A percentile compares a stretch with the other conserved stretches of the same genome.
Evolutionary conservation across 2,329 filamentous ascomycete species (phyloP).

Genomic region (Teratosphaeria zuluensis): DNA sequence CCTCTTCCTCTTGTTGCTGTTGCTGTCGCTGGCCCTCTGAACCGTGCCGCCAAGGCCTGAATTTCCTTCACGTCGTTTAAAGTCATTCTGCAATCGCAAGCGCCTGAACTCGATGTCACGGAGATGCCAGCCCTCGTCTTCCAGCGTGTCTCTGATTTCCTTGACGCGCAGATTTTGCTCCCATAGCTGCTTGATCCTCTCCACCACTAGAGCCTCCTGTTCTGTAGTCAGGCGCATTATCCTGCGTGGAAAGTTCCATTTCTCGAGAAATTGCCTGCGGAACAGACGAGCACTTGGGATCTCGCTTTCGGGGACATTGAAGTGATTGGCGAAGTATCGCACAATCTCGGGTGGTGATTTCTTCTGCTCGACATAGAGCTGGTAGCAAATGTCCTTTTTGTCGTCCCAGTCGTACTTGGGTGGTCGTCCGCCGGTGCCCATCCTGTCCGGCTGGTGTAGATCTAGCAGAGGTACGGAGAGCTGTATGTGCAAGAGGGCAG

Average conservation of each 20-base stretch:
- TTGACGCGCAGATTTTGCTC: slow-evolving; percentile 61
- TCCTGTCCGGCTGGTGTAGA: background rate
- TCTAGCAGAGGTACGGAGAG: no score
- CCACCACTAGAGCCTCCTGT: slow-evolving; percentile 57
- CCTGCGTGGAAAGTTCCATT: slow-evolving; percentile 60
- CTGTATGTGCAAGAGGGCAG: background rate
- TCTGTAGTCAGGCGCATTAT: slow-evolving; percentile 63
- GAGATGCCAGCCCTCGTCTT: slow-evolving; percentile 63
- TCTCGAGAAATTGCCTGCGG: slow-evolving; percentile 24
- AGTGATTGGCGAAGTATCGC: slow-evolving; percentile 47
- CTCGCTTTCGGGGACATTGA: slow-evolving; percentile 39
- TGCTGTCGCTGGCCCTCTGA: background rate
- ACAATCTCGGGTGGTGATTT: slow-evolving; percentile 66
- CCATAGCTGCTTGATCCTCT: slow-evolving; percentile 68
- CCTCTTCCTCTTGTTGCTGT: slow-evolving; percentile 1
- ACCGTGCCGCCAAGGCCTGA: background rate
- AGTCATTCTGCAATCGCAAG: slow-evolving; percentile 55
- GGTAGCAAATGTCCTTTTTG: slow-evolving; percentile 55
- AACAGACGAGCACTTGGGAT: slow-evolving; percentile 41
- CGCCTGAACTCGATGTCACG: slow-evolving; percentile 39
- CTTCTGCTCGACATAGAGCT: slow-evolving; percentile 68
- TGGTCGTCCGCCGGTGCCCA: background rate
- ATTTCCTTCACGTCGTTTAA: slow-evolving; percentile 12
- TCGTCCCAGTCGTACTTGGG: slow-evolving; percentile 53
- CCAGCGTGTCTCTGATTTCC: slow-evolving; percentile 63